Base-by-base conservation (phyloP, 2,329 filamentous ascomycete species). In the Cladosporium sp. region DNA sequence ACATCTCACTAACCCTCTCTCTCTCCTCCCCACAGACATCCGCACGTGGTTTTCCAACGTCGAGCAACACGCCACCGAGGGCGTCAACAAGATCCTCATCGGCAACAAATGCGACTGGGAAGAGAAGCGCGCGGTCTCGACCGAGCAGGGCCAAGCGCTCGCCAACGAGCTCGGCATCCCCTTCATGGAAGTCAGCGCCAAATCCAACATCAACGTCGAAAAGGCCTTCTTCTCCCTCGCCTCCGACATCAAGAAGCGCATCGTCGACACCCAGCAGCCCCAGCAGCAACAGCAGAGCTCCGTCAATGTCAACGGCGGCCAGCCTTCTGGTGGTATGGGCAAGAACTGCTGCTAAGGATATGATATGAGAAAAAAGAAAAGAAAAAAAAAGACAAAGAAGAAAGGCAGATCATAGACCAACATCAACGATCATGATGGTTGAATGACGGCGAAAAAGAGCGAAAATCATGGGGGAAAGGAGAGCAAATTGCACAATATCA, bases 61-160 rank as follows among this genome's bases (percentile, higher is more conserved):
- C 62, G 91, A 96, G 71, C 91, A 95, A 72, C 91, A 98, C 74
- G 93, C 93, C 52, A 95, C 89, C 63, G 93, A 97, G 75, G 93
- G 93, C 64, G 93, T 98, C 67, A 96, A 97, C 83, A 98, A 97
- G 79, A 97, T 98, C 67, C 82, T 98, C 59, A 96, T 98, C 61
- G 93, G 93, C 69, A 98, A 98, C 81, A 98, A 98, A 76, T 98
- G 93, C 75, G 93, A 98, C 73, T 97, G 93, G 93, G 93, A 97
- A 73, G 93, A 98, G 75, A 97, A 97, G 80, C 86, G 93, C 60
- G 90, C 88, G 49, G 87, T 98, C 36, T 90, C 88, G 43, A 95
- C 87, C 53, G 91, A 96, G 70, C 86, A 90, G 66, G 93, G 93
- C 62, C 91, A 98, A 72, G 85, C 85, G 58, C 82, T 98, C 50